phyloP scores from a whole-genome alignment of 106 monocot genomes.

The Hemerocallis citrina region DNA sequence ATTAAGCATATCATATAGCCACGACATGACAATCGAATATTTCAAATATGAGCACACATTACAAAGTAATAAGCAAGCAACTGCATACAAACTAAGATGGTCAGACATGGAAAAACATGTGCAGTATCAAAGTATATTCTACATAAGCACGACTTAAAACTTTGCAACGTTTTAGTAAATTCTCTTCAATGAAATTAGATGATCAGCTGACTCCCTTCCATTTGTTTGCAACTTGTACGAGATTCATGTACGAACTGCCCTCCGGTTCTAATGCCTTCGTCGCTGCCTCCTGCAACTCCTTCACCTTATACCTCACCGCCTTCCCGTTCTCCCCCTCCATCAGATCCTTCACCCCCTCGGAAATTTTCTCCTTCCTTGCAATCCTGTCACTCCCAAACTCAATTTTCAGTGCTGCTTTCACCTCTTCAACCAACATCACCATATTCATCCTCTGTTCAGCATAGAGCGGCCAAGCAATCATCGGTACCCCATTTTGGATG shows the following conservation, averaged over 20 bases:
- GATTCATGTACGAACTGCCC: constrained; percentile 13
- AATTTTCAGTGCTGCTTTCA: constrained; percentile 13
- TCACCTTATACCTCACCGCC: constrained; percentile 13
- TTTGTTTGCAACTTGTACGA: constrained; percentile 7
- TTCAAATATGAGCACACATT: too few species aligned
- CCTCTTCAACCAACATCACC: constrained; percentile 26
- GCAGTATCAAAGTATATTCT: too few species aligned
- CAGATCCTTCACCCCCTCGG: constrained; percentile 24
- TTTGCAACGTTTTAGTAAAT: too few species aligned
- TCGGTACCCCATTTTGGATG: constrained; percentile 22
- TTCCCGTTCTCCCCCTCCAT: constrained; percentile 33
- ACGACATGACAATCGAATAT: too few species aligned
- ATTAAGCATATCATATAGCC: too few species aligned
- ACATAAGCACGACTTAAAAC: too few species aligned
- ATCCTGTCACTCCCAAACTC: constrained; percentile 6
- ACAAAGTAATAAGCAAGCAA: too few species aligned
- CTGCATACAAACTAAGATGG: too few species aligned
- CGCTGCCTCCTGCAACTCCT: constrained; percentile 12
- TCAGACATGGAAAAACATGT: too few species aligned
- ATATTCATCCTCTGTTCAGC: constrained; percentile 43
- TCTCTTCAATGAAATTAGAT: too few species aligned
- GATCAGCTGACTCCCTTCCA: too few species aligned
- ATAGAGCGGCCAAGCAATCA: constrained; percentile 48
- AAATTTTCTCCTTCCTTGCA: constrained; percentile 11
- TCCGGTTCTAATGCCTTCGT: constrained; percentile 5